Conservation (phyloP, 768 basidiomycete species). For the Candolleomyces aberdarensis region DNA sequence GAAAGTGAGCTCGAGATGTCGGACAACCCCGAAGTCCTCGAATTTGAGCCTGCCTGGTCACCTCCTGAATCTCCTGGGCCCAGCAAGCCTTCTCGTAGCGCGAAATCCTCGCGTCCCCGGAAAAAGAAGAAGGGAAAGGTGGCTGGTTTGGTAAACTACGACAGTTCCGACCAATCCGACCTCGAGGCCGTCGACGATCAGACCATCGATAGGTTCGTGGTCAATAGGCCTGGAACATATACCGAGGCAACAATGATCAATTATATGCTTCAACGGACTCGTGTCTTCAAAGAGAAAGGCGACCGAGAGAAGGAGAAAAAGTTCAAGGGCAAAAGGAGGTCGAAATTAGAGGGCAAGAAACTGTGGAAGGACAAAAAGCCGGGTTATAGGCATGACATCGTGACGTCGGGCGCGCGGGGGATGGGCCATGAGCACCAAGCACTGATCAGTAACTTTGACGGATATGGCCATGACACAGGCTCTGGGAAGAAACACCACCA, state of each 20-base stretch:
- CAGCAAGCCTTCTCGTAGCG: background rate
- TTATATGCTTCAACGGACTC: constrained; percentile 59
- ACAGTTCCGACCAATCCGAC: constrained; percentile 5
- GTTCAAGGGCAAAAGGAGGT: background rate
- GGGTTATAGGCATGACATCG: constrained; percentile 25
- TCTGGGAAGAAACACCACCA: background rate
- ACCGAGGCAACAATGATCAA: constrained; percentile 50
- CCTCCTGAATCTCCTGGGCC: background rate
- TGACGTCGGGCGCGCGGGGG: constrained; percentile 33
- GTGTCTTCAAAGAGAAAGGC: constrained; percentile 16
- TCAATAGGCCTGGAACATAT: background rate
- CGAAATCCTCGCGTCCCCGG: background rate
- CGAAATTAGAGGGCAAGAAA: constrained; percentile 12
- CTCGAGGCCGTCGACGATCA: constrained; percentile 10
- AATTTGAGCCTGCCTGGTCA: background rate
- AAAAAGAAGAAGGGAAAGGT: background rate
- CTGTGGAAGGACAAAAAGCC: constrained; percentile 12
- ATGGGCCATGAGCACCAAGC: constrained; percentile 35
- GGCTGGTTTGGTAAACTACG: background rate
- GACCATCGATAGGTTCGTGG: constrained; percentile 2
- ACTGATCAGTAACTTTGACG: constrained; percentile 18
- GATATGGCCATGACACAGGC: background rate
- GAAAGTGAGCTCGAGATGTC: constrained; percentile 42
- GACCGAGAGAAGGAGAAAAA: background rate
- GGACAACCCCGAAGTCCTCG: constrained; percentile 9